Percentiles rank a stretch among this genome's conserved stretches.
phyloP scores from a whole-genome alignment of 148 eudicot species.

The Rhododendron henanense region DNA sequence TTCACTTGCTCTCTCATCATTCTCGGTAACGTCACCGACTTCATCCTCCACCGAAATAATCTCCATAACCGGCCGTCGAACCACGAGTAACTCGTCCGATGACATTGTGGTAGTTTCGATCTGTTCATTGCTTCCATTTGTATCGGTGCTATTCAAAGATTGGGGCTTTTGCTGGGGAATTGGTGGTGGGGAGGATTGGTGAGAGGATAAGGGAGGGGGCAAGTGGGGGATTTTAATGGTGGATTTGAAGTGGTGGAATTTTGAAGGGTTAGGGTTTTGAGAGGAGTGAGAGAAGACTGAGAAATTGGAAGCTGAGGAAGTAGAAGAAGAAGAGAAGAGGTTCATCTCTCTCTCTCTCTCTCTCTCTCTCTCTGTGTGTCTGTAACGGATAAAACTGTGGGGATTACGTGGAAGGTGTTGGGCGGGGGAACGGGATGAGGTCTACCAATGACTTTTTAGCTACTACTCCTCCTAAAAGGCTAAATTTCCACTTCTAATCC shows the following conservation, averaged over 20 bases:
- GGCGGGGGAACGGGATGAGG: conserved; percentile 20
- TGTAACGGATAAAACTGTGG: conserved; percentile 17
- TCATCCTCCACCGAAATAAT: conserved; percentile 17
- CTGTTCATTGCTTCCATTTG: conserved; percentile 16
- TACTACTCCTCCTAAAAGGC: background rate
- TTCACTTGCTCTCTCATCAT: background rate
- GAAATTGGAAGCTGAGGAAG: conserved; percentile 35
- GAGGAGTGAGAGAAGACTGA: conserved; percentile 27
- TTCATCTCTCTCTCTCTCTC: conserved; percentile 36
- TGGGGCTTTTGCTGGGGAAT: conserved; percentile 29
- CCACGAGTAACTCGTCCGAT: conserved; percentile 50
- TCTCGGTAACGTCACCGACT: conserved; percentile 12
- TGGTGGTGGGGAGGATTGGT: conserved; percentile 35
- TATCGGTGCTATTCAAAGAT: background rate
- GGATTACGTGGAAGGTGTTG: conserved; percentile 3
- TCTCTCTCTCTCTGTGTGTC: background rate
- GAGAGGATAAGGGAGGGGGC: conserved; percentile 28
- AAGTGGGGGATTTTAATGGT: conserved; percentile 33
- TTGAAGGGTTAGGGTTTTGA: conserved; percentile 31
- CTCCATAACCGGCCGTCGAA: conserved; percentile 66
- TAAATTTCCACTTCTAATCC: too few relatives aligned
- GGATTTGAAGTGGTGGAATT: conserved; percentile 29
- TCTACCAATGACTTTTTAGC: background rate
- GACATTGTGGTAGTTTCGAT: conserved; percentile 28
- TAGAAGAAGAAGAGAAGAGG: conserved; percentile 35